Percentiles rank a stretch among this genome's conserved stretches.
Conservation (phyloP, 768 basidiomycete species). For the Xerocomellus intermedius region DNA sequence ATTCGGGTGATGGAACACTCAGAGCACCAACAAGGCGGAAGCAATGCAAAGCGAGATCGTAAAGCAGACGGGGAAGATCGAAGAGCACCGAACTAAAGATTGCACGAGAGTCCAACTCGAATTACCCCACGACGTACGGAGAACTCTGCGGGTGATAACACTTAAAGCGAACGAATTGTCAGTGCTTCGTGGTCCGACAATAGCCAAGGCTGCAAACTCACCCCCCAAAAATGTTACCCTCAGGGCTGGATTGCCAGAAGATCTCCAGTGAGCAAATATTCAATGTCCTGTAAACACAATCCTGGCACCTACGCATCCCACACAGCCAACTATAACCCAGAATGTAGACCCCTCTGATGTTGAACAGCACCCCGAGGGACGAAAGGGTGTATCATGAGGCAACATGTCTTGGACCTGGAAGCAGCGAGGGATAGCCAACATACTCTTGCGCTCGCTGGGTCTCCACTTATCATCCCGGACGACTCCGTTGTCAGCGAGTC, state of each 20-base stretch:
- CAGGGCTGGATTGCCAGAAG: conserved; percentile 15
- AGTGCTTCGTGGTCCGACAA: neutral
- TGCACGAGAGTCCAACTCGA: neutral
- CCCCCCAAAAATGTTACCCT: conserved; percentile 75
- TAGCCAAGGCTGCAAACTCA: neutral
- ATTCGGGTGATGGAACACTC: conserved; percentile 57
- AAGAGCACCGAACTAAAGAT: conserved; percentile 56
- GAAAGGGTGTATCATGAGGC: neutral
- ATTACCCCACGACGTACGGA: conserved; percentile 43
- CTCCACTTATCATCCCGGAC: neutral
- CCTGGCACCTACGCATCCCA: conserved; percentile 60
- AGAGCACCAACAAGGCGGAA: conserved; percentile 52
- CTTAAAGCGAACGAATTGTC: conserved; percentile 35
- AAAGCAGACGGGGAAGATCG: conserved; percentile 78
- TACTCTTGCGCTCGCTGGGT: neutral
- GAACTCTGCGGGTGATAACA: conserved; percentile 55
- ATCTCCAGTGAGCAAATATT: neutral
- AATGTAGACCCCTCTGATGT: conserved; percentile 42
- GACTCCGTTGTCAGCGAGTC: neutral
- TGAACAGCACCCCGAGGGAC: neutral
- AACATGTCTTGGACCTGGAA: neutral
- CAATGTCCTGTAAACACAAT: neutral
- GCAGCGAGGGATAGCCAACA: neutral
- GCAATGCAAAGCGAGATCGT: conserved; percentile 54
- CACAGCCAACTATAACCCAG: conserved; percentile 62